Conservation (phyloP, 2,329 filamentous ascomycete genomes). For the Ascosphaera acerosa region DNA sequence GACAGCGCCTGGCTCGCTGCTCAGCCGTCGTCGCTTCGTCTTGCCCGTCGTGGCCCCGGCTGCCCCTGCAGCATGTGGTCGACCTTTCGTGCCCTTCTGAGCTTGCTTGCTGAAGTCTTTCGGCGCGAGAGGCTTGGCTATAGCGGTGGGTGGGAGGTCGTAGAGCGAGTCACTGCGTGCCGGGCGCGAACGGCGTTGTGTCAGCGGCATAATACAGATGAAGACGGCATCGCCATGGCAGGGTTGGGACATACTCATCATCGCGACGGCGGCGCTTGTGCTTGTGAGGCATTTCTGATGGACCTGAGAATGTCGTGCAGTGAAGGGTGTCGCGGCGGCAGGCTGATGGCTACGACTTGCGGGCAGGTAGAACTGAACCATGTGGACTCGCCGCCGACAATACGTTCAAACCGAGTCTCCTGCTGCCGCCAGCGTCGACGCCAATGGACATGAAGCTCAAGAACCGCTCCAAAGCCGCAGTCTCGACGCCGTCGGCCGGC, state of each 20-base stretch:
- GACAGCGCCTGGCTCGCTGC: no score
- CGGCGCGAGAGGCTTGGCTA: constrained; percentile 33
- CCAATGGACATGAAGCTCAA: no score
- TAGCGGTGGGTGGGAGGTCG: constrained; percentile 34
- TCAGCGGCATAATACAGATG: constrained; percentile 6
- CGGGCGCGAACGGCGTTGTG: constrained; percentile 15
- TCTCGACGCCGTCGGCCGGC: no score
- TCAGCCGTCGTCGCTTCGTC: constrained; percentile 11
- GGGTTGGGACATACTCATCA: constrained; percentile 21
- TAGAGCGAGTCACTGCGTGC: constrained; percentile 18
- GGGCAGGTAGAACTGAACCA: no score
- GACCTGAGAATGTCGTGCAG: no score
- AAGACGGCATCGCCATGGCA: constrained; percentile 1
- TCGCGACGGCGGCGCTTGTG: constrained; percentile 38
- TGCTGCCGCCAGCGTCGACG: no score
- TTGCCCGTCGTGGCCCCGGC: constrained; percentile 13
- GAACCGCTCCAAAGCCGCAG: no score
- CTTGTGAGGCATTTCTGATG: constrained; percentile 77
- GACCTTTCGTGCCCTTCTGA: constrained; percentile 15
- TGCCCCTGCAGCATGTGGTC: constrained; percentile 12
- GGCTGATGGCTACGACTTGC: no score
- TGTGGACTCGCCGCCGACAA: no score
- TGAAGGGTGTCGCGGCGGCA: no score
- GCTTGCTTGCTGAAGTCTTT: constrained; percentile 19
- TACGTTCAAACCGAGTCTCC: no score